Evolutionary conservation across 1,284 basidiomycete genomes (phyloP), one percentile per base, ranked within the genome.

Genomic region (Trichosporon sp.): DNA sequence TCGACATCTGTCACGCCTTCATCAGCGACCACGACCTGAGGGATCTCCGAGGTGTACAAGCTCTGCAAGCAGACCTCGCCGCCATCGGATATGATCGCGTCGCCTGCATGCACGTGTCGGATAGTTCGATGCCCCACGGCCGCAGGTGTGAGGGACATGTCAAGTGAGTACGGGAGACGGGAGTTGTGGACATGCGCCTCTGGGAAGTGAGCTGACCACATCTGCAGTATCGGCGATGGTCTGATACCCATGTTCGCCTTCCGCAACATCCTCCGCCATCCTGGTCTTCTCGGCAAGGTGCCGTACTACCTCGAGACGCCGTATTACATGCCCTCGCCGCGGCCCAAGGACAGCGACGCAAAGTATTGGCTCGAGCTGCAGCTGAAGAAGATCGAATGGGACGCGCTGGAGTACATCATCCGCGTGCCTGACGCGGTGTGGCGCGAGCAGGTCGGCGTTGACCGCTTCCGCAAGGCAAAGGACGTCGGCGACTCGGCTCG

Each of bases 1-100:
- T 67, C 27, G 66, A 67, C 23, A 46, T 67, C 21, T 67, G 66
- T 36, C 66, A 67, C 58, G 66, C 66, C 4, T 59, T 60, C 58
- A 67, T 67, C 31, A 54, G 60, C 16, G 63, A 67, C 23, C 61
- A 58, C 31, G 60, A 67, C 36, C 44, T 67, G 2, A 14, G 37
- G 14, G 2, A n/a, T 1, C 8, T 14, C 1, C 16, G 11, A 0
- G 60, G 46, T 4, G 34, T 58, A 40, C 27, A 7, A 1, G 14
- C 5, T 21, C 21, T 67, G 16, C 4, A 36, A 19, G n/a, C 2
- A 3, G 59, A 58, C 8, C 23, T 63, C 10, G 58, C 11, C 10
- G 31, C 25, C 7, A 1, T 36, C 2, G 58, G 61, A 3, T 16
- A 19, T 9, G 56, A 58, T n/a, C 19, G 54, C 10, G 29, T 68